Evolutionary conservation across 169 alveolate genomes (phyloP).

Genomic region (Cryptosporidium tyzzeri): DNA sequence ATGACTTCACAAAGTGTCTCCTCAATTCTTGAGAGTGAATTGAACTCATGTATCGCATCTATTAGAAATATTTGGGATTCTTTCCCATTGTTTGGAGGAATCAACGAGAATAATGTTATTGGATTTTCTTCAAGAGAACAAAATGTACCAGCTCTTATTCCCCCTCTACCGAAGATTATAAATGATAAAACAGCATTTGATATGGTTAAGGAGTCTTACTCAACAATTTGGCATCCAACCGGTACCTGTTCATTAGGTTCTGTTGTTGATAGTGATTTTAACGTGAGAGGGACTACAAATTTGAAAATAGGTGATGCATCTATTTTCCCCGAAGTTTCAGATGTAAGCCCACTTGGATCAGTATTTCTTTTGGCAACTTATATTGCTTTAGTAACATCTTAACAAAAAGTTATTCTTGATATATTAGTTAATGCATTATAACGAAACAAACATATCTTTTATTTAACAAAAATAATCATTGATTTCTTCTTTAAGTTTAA

Average conservation of each 20-base stretch:
- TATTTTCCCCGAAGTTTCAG: constrained; percentile 60
- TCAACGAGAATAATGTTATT: constrained; percentile 39
- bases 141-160: constrained; percentile 61
- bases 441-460: neutral
- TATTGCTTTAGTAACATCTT: constrained; percentile 49
- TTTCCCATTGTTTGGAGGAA: constrained; percentile 51
- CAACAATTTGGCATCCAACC: constrained; percentile 76
- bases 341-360: constrained; percentile 75
- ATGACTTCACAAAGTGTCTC: constrained; percentile 47
- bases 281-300: constrained; percentile 59
- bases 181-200: constrained; percentile 69
- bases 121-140: constrained; percentile 46
- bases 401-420: constrained; percentile 4
- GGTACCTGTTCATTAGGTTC: constrained; percentile 75
- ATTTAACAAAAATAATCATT: neutral
- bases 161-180: constrained; percentile 61
- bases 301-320: constrained; percentile 73
- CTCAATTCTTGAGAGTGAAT: constrained; percentile 32
- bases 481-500: neutral
- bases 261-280: constrained; percentile 53
- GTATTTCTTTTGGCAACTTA: constrained; percentile 59
- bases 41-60: constrained; percentile 55
- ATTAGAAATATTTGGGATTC: constrained; percentile 74
- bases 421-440: neutral
- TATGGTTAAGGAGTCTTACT: constrained; percentile 64